Evolutionary conservation across 305 asterid genomes (phyloP), one percentile per base, ranked within the genome.

Genomic region (Solanum hybrid): DNA sequence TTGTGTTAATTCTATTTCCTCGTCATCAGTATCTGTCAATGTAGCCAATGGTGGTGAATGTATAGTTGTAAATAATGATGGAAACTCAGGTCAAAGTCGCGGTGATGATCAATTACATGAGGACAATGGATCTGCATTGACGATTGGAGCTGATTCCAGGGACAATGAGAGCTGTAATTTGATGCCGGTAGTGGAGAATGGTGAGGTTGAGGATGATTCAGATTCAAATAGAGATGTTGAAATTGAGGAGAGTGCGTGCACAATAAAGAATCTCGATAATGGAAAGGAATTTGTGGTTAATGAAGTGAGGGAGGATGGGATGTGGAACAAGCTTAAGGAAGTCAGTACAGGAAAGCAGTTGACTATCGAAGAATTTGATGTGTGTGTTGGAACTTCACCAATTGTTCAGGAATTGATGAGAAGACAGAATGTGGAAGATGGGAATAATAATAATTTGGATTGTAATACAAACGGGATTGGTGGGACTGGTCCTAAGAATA

Each of bases 231-330:
- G 91, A 40, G 22, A 87, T 37, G 94, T 88, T 88, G 91, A 90
- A 88, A 93, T 66, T 34, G 94, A 93, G 89, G 95, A 92, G 81
- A 69, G 91, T 5, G 94, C 92, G 75, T 98, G 99, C 90, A 91
- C 94, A 84, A 97, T 98, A 51, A 97, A 95, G 95, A 95, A 98
- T 94, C 98, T 98, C 75, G 98, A 98, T 90, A 98, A 95, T 90
- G 99, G 99, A 12, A 95, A 96, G 94, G 98, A 96, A 93, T 98
- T 98, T 91, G 96, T 98, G 91, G 99, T 98, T 93, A 95, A 97
- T 87, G 99, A 97, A 94, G 92, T 96, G 88, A 94, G 96, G 92
- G 99, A 98, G 90, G 99, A 97, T 85, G 99, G 99, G 90, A 95
- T 51, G 87, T 97, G 99, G 99, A 93, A 96, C 88, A 97, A 95